These are phyloP conservation scores for Hemerocallis citrina DNA, from an alignment of 106 monocot species.

Conservation along the genomic window DNA sequence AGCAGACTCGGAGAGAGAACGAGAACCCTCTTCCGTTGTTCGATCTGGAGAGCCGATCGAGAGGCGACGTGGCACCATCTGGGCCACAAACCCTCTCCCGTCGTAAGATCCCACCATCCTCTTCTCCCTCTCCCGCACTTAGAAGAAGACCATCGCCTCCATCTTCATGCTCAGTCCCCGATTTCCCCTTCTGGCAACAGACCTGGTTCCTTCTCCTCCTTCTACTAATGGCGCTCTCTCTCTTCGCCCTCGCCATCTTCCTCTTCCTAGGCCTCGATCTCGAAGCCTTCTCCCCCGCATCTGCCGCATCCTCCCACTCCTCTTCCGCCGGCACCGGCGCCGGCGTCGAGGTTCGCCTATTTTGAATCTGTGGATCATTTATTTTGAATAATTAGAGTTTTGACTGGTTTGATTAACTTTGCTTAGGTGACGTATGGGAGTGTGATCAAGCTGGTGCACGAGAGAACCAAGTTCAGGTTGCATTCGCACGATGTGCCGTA, in stretches of 20 bases:
- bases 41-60: constrained; percentile 31
- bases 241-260: constrained; percentile 45
- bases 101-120: constrained; percentile 19
- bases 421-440: constrained; percentile 76
- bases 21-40: no score
- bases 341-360: constrained; percentile 44
- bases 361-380: neutral
- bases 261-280: constrained; percentile 44
- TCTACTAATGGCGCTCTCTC: constrained; percentile 46
- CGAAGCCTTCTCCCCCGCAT: constrained; percentile 29
- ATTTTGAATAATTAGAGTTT: neutral
- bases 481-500: constrained; percentile 94
- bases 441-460: constrained; percentile 81
- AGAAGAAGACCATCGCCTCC: neutral
- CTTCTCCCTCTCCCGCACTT: neutral
- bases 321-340: constrained; percentile 25
- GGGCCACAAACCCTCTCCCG: constrained; percentile 38
- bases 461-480: constrained; percentile 73
- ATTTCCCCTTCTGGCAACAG: constrained; percentile 45
- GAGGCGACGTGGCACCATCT: constrained; percentile 42
- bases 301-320: constrained; percentile 33
- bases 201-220: constrained; percentile 41
- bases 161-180: neutral
- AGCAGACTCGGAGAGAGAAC: no score
- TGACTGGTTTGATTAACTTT: constrained; percentile 6